A percentile compares a stretch with the other conserved stretches of the same genome.
Conservation (phyloP, 768 basidiomycete genomes). For the Termitomyces heimii region DNA sequence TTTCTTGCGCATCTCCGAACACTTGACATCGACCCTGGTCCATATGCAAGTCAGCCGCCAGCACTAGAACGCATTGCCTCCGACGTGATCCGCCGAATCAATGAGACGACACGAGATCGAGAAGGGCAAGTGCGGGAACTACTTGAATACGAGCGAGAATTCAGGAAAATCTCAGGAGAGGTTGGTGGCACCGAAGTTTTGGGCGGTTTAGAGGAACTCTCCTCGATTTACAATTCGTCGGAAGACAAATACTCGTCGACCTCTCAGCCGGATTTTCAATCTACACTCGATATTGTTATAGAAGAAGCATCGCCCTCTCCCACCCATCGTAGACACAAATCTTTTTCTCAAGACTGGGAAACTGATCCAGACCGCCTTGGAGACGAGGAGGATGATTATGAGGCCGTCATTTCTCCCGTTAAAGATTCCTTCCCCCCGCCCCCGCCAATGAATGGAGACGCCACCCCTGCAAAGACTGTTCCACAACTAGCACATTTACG, state of each 20-base stretch:
- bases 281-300: conserved; percentile 26
- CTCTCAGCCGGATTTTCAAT: conserved; percentile 14
- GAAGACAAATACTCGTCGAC: conserved; percentile 23
- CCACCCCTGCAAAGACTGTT: conserved; percentile 55
- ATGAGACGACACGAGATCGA: conserved; percentile 69
- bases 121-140: conserved; percentile 80
- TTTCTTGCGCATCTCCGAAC: conserved; percentile 69
- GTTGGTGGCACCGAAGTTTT: conserved; percentile 73
- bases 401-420: conserved; percentile 40
- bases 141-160: conserved; percentile 72
- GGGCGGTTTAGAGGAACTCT: conserved; percentile 60
- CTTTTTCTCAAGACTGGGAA: conserved; percentile 52
- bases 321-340: conserved; percentile 20
- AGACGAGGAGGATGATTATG: conserved; percentile 42
- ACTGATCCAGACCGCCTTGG: conserved; percentile 47
- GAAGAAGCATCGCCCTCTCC: conserved; percentile 28
- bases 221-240: conserved; percentile 36
- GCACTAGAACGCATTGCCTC: conserved; percentile 67
- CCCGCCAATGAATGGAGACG: conserved; percentile 39
- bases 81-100: conserved; percentile 70
- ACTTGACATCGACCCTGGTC: conserved; percentile 50
- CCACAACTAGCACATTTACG: conserved; percentile 69
- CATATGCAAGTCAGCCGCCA: conserved; percentile 31
- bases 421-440: conserved; percentile 55
- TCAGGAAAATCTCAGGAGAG: conserved; percentile 71